phyloP scores from a whole-genome alignment of 1,284 basidiomycete genomes.

The Lentinus polychrous region DNA sequence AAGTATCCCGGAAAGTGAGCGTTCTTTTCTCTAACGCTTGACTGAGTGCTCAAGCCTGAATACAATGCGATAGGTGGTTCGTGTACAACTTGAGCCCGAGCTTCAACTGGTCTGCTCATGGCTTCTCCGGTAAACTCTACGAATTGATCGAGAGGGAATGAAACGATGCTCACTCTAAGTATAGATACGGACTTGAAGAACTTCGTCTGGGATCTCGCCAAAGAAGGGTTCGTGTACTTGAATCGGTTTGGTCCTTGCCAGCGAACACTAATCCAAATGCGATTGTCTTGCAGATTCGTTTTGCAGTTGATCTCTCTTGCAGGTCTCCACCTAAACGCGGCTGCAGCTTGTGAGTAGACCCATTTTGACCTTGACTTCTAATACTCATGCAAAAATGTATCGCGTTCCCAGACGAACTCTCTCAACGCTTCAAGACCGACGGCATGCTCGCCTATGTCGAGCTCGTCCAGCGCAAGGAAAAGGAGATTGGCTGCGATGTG shows the following conservation, averaged over 20 bases:
- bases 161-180: neutral
- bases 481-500: conserved; percentile 88
- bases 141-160: conserved; percentile 8
- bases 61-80: conserved; percentile 48
- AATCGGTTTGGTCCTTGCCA: neutral
- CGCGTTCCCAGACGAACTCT: conserved; percentile 67
- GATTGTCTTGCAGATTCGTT: conserved; percentile 49
- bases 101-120: conserved; percentile 88
- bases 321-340: conserved; percentile 82
- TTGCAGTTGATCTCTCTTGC: conserved; percentile 84
- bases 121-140: conserved; percentile 54
- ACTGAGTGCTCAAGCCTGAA: too few relatives aligned
- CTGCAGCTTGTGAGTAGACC: conserved; percentile 55
- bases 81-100: conserved; percentile 94
- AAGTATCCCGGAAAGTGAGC: conserved; percentile 65
- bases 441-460: conserved; percentile 88
- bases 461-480: conserved; percentile 81
- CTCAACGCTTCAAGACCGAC: conserved; percentile 70
- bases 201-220: conserved; percentile 89
- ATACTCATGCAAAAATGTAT: too few relatives aligned
- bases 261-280: too few relatives aligned
- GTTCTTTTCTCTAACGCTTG: neutral
- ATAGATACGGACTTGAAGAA: conserved; percentile 69
- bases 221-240: conserved; percentile 60
- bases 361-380: neutral